Evolutionary conservation across 2,329 filamentous ascomycete species (phyloP), one percentile per base, ranked within the genome.

Genomic region (Epichloe baconii): DNA sequence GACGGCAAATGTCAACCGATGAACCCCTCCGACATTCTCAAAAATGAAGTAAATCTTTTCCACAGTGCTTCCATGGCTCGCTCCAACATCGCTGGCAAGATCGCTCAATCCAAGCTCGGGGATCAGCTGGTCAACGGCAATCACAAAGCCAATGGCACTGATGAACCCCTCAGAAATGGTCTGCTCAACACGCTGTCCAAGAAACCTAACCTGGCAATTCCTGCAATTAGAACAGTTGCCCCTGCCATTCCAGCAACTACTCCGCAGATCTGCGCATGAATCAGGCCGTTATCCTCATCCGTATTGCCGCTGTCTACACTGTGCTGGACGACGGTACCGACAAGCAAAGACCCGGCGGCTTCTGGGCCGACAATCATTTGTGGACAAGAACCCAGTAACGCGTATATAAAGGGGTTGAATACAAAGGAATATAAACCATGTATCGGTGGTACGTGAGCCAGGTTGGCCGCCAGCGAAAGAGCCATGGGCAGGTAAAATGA

Each of bases 401-500:
- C 90, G 66, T 98, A 98, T 36, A 96, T 75, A 97, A 70, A 0
- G 93, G 93, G 93, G 53, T 90, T 90, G 71, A 97, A 88, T 55
- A 94, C 87, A 64, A 96, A 97, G 15, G 87, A 81, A 69, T 97
- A 98, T 3, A 98, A 76, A 0, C 93, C 93, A 62, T 95, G 91
- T 61, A 97, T 90, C 0, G 93, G 86, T 8, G 91, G 89, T 2
- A 96, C 82, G 64, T 97, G 93, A 5, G 86, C 89, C 42, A 98
- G 81, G 63, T 97, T 97, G 41, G 88, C 82, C 51, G 93, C 89
- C 56, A 94, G 85, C 0, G 93, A 97, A 14, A 98, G 78, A 0
- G 89, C 86, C 90, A 98, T 96, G 48, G 93, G 93, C 38, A 98
- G 85, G 66, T 98, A 98, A 71, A 98, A 93, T 26, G 90, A 95